phyloP scores from a whole-genome alignment of 805 yeast species.

The Schizosaccharomyces lindneri region DNA sequence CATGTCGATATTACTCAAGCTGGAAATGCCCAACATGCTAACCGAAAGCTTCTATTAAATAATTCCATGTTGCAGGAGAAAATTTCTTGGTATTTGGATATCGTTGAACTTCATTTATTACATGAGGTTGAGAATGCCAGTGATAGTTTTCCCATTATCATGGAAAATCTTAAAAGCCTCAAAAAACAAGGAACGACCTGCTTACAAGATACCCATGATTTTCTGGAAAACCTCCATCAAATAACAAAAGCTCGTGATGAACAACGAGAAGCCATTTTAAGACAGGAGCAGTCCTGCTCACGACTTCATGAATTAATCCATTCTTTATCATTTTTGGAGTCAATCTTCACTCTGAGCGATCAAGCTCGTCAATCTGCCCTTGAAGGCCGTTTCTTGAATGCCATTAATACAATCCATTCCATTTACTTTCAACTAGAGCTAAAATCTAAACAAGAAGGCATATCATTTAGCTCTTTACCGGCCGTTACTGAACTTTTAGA shows the following conservation, averaged over 20 bases:
- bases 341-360: no score
- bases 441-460: not conserved
- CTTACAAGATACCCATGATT: constrained; percentile 20
- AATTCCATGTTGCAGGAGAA: constrained; percentile 45
- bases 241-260: constrained; percentile 9
- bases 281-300: not conserved
- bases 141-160: constrained; percentile 57
- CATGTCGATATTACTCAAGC: constrained; percentile 20
- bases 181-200: constrained; percentile 29
- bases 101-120: constrained; percentile 58
- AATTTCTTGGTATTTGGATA: constrained; percentile 59
- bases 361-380: not conserved
- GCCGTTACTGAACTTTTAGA: not conserved
- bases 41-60: constrained; percentile 20
- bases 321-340: not conserved
- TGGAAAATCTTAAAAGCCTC: constrained; percentile 51
- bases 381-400: not conserved
- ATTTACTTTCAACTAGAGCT: not conserved
- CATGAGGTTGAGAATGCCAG: constrained; percentile 68
- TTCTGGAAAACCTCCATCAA: constrained; percentile 22
- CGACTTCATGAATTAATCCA: not conserved
- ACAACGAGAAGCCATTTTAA: not conserved
- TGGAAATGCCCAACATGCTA: constrained; percentile 7
- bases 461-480: not conserved
- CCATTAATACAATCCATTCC: not conserved